Evolutionary conservation across 768 basidiomycete species (phyloP), one percentile per base, ranked within the genome.

Genomic region (Cytidiella melzeri): DNA sequence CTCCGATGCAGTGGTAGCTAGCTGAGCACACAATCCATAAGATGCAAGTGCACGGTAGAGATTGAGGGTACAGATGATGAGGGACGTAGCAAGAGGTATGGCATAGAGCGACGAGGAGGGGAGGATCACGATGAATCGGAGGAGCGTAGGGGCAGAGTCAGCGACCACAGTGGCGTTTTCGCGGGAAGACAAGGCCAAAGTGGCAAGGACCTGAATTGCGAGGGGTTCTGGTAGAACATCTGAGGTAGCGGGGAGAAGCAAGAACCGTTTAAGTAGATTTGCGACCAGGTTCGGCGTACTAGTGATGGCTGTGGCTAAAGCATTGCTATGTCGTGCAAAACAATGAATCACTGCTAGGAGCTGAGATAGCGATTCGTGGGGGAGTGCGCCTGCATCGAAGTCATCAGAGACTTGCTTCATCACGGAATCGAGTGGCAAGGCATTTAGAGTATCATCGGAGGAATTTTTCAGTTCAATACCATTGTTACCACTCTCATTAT

Each of bases 11-110:
- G 78, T 80, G 6, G 81, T 76, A 11, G 86, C 81, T 30, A 85
- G 73, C 48, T 82, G 77, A 0, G 88, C 67, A 55, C 84, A 84
- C 1, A 95, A 62, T 1, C 94, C 94, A 55, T 95, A 98, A 1
- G 75, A 70, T 0, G 81, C 90, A 7, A 96, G 73, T 2, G 68
- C 59, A 0, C 71, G 60, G 65, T 89, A 92, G 12, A 92, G 68
- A 4, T 66, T 69, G 20, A 98, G 67, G 0, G 84, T 86, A 25
- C 67, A 67, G 1, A 66, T 65, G 13, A 86, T 71, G 15, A 92
- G 74, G 1, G 64, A 60, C 1, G 65, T 71, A 1, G 79, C 69
- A 1, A 72, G 61, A 0, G 62, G 39, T 3, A 43, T 48, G 0
- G 67, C 50, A 39, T 77, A 74, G 0, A 72, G 63, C 2, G 70